Base-by-base conservation (phyloP, 2,329 filamentous ascomycete genomes). In the Pyrenochaeta sp. region DNA sequence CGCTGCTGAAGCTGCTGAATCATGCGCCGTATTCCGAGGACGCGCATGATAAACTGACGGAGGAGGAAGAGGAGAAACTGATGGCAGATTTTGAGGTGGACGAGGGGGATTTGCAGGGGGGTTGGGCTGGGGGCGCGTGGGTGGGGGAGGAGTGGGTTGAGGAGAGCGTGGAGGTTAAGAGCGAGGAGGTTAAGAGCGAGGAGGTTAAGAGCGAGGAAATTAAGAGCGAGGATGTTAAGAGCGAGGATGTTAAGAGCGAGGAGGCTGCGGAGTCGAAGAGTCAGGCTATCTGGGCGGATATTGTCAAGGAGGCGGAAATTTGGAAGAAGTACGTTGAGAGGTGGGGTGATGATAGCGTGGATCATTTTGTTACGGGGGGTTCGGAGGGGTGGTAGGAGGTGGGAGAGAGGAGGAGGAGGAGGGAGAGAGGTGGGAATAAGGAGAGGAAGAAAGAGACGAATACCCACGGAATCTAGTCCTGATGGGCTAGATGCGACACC, bases 1-100 rank as follows among this genome's bases (percentile, higher is more conserved):
- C 42, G 2, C 19, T 66, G 6, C 36, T 38, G 0, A 39, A 28
- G 2, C 13, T 68, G 29, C 44, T 68, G n/a, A 53, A 54, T 13
- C 48, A 29, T 15, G 18, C 19, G 1, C 2, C n/a, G 4, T 4
- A 6, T 14, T 19, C 24, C 1, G 36, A 45, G 5, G 34, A 34
- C 22, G 26, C 47, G 7, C 36, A 54, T 9, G 53, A 55, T 24
- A 36, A 27, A 3, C 22, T 43, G 2, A 41, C 41, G 7, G 46
- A 52, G 3, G 35, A 17, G 2, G 40, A 51, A 2, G 52, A 50
- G 7, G 35, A 32, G 1, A n/a, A n/a, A n/a, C n/a, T n/a, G n/a
- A n/a, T n/a, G n/a, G n/a, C n/a, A n/a, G n/a, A n/a, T n/a, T 53
- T 51, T 15, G 19, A 29, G 7, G 14, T 60, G 1, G 19, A 13